These are phyloP conservation scores for Castanea crenata DNA, from an alignment of 306 rosid genomes.

Conservation along the genomic window DNA sequence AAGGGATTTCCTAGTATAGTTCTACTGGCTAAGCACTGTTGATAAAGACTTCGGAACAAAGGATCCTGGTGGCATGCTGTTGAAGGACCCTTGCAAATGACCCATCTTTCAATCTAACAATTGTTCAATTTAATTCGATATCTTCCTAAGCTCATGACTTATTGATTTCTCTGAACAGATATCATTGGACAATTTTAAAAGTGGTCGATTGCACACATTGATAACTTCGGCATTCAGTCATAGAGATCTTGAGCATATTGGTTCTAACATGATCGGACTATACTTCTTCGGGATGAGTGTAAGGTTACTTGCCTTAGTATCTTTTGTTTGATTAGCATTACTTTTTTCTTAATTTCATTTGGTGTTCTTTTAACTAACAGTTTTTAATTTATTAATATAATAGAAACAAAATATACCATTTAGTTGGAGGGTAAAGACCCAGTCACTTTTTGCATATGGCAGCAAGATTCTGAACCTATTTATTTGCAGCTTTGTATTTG, in stretches of 20 bases:
- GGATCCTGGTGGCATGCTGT: conserved; percentile 6
- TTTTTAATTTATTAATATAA: neutral
- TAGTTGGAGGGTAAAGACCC: neutral
- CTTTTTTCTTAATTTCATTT: neutral
- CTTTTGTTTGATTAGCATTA: conserved; percentile 17
- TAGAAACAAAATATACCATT: neutral
- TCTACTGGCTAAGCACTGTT: neutral
- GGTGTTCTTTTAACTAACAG: neutral
- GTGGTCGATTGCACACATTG: conserved; percentile 82
- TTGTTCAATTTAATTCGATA: conserved; percentile 19
- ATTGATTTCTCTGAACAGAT: conserved; percentile 51
- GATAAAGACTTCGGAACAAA: neutral
- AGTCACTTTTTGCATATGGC: neutral
- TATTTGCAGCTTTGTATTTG: neutral
- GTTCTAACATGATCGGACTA: conserved; percentile 81
- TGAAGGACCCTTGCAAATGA: conserved; percentile 16
- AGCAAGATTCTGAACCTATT: neutral
- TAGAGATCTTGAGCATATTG: conserved; percentile 47
- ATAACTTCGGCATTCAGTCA: conserved; percentile 94
- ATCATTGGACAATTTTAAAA: conserved; percentile 61
- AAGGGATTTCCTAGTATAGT: neutral
- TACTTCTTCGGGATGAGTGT: conserved; percentile 83
- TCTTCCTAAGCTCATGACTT: conserved; percentile 22
- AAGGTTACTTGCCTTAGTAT: conserved; percentile 34
- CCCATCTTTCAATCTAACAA: conserved; percentile 13